Percentiles rank a stretch among this genome's conserved stretches.
phyloP scores from a whole-genome alignment of 768 basidiomycete species.

The Steccherinum ochraceum region DNA sequence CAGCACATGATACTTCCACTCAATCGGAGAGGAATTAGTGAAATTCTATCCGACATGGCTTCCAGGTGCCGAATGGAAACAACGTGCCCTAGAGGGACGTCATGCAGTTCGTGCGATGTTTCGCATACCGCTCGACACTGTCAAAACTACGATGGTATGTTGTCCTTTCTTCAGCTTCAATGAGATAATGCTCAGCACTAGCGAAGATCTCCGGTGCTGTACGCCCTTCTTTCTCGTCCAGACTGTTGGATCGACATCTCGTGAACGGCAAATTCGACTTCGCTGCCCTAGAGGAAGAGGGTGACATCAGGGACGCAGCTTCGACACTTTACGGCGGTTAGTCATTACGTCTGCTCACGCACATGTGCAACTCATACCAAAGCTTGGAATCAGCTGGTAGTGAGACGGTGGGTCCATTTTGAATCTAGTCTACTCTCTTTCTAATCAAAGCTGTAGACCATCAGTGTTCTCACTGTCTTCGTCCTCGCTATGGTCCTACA shows the following conservation, averaged over 20 bases:
- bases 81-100: background rate
- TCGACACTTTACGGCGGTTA: constrained; percentile 5
- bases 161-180: background rate
- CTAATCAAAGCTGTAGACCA: background rate
- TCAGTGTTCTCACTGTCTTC: background rate
- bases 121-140: background rate
- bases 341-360: background rate
- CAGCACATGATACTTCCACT: background rate
- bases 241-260: background rate
- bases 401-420: background rate
- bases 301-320: constrained; percentile 2
- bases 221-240: background rate
- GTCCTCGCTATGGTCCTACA: background rate
- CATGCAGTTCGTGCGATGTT: background rate
- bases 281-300: constrained; percentile 6
- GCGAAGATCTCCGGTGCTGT: background rate
- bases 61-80: constrained; percentile 1
- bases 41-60: constrained; percentile 3
- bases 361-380: background rate
- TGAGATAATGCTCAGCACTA: background rate
- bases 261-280: background rate
- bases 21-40: background rate
- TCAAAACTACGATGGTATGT: background rate
- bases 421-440: background rate
- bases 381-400: background rate